A percentile compares a stretch with the other conserved stretches of the same genome.
Evolutionary conservation across 345 rosid species (phyloP).

Genomic region (Corymbia maculata): DNA sequence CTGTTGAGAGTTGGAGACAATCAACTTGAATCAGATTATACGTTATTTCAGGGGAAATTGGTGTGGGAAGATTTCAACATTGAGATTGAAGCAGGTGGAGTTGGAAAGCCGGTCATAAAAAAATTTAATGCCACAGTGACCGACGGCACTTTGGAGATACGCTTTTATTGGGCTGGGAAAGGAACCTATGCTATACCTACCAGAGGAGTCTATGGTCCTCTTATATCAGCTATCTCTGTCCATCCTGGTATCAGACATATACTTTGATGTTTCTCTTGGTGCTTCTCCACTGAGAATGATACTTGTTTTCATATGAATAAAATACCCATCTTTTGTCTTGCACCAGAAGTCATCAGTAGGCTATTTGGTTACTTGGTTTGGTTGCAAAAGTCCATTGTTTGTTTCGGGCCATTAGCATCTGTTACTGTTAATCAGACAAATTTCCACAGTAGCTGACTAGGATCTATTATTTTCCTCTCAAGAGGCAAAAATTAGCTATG

Average conservation of each 20-base stretch:
- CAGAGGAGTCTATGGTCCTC: constrained; percentile 52
- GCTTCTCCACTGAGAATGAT: neutral
- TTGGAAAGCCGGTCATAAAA: constrained; percentile 16
- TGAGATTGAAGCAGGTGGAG: constrained; percentile 37
- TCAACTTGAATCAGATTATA: too few relatives aligned
- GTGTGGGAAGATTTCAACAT: constrained; percentile 46
- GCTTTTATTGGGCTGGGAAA: constrained; percentile 53
- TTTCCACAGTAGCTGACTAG: neutral
- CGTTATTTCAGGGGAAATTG: constrained; percentile 29
- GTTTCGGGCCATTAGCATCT: neutral
- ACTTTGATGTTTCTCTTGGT: neutral
- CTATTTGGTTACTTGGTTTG: neutral
- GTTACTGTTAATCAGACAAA: neutral
- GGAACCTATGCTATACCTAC: constrained; percentile 39
- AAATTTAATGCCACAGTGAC: constrained; percentile 10
- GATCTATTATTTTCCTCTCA: neutral
- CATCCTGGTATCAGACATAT: neutral
- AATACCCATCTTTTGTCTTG: neutral
- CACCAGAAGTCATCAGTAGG: neutral
- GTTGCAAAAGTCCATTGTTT: neutral
- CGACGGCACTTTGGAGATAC: constrained; percentile 34
- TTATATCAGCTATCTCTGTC: constrained; percentile 48
- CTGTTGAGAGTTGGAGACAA: neutral
- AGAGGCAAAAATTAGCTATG: neutral
- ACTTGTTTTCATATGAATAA: neutral